phyloP scores from a whole-genome alignment of 164 flowering plant species.

The Vitis cinerea region DNA sequence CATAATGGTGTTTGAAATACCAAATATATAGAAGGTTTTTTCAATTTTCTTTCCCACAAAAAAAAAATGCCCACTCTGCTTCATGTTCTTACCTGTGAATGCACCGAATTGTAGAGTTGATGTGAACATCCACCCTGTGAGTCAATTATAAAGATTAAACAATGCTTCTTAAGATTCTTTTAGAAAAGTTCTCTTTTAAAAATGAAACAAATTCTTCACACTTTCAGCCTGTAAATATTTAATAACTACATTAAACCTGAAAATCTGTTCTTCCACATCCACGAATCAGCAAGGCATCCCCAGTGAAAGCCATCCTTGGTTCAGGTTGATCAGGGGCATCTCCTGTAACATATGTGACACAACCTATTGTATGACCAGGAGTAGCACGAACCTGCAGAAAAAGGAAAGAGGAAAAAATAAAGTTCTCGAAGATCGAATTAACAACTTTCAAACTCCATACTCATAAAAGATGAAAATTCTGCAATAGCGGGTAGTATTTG shows the following conservation, averaged over 20 bases:
- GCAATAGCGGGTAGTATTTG: too few relatives aligned
- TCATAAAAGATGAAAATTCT: too few relatives aligned
- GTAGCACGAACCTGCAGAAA: conserved; percentile 78
- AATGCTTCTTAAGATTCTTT: not conserved
- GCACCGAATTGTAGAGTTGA: conserved; percentile 83
- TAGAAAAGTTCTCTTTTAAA: too few relatives aligned
- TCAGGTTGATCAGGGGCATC: conserved; percentile 81
- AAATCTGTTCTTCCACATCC: conserved; percentile 98
- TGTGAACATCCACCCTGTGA: conserved; percentile 87
- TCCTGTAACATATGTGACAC: conserved; percentile 95
- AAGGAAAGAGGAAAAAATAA: too few relatives aligned
- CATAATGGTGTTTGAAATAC: too few relatives aligned
- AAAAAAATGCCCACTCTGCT: too few relatives aligned
- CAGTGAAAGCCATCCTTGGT: conserved; percentile 97
- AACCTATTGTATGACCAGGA: conserved; percentile 93
- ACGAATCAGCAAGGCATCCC: conserved; percentile 83
- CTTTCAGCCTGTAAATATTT: too few relatives aligned
- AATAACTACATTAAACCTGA: conserved; percentile 46
- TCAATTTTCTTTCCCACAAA: too few relatives aligned
- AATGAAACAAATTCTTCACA: not conserved
- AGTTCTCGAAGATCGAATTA: too few relatives aligned
- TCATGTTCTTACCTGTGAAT: conserved; percentile 73
- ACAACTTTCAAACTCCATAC: too few relatives aligned
- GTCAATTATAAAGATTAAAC: not conserved
- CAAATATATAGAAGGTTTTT: too few relatives aligned